Base-by-base conservation (phyloP, 2,329 filamentous ascomycete species). In the Aspergillus jensenii region DNA sequence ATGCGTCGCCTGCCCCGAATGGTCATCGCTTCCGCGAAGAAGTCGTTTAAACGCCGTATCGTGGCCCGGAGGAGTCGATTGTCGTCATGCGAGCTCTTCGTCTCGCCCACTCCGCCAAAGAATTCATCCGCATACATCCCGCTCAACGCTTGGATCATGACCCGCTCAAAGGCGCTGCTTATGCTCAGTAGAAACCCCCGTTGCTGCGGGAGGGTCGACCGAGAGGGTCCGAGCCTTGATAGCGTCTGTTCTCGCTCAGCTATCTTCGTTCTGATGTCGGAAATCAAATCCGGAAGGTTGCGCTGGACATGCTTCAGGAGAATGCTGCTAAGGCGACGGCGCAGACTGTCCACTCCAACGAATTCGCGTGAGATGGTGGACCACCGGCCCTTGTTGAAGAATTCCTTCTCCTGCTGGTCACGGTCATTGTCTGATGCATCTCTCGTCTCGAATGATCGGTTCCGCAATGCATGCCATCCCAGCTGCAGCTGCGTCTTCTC, bases 401-500 rank as follows among this genome's bases (percentile, higher is more conserved):
- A 76, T 0, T 62, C 59, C n/a, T 50, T 67, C 57, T 78, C 76
- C 7, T 61, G 50, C 7, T 62, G 56, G 55, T 78, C 72, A 39
- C 75, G 64, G 5, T 63, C 62, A 5, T 65, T 59, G 19, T 72
- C 62, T 1, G 63, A 64, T 2, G 51, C 44, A 2, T 59, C 62
- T 48, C 45, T 49, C 56, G 76, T 62, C 60, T 82, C 63, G 61
- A 72, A 75, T 55, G 74, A 65, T 35, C 78, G 59, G 63, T 82
- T 82, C 52, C 73, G 76, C 5, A 83, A 61, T 0, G 77, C 75
- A 64, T 82, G 81, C 80, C 81, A 83, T 3, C 81, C 81, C 0
- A 83, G 71, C 37, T 73, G 70, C 41, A 81, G 72, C 15, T 64
- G 61, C 0, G 75, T 65, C 53, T 78, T 73, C 44, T 80, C 67